A percentile compares a stretch with the other conserved stretches of the same genome.
These are phyloP conservation scores for Scutellaria minor DNA, from an alignment of 257 asterid species.

Conservation along the genomic window DNA sequence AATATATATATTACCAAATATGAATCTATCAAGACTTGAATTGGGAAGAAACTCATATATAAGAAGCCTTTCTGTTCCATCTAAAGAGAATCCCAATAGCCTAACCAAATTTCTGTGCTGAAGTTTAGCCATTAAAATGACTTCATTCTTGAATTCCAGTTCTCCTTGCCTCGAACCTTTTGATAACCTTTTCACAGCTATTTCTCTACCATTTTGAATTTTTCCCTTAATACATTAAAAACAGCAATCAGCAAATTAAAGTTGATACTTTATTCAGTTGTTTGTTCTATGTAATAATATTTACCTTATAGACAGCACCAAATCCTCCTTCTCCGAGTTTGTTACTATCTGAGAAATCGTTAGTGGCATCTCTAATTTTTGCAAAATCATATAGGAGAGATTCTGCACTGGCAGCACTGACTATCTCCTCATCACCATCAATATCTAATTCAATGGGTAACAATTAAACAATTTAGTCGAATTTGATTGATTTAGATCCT, in stretches of 20 bases:
- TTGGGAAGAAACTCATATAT: slow-evolving; percentile 35
- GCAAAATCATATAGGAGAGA: slow-evolving; percentile 34
- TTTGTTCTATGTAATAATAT: background rate
- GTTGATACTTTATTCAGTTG: background rate
- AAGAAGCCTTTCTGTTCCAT: slow-evolving; percentile 32
- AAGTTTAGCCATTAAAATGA: slow-evolving; percentile 16
- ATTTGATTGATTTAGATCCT: background rate
- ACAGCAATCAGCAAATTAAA: background rate
- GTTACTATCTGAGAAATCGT: slow-evolving; percentile 35
- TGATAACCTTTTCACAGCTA: slow-evolving; percentile 27
- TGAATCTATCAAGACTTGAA: slow-evolving; percentile 32
- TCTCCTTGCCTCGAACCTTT: slow-evolving; percentile 23
- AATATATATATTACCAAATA: slow-evolving; percentile 33
- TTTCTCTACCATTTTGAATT: slow-evolving; percentile 15
- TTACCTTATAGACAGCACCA: slow-evolving; percentile 41
- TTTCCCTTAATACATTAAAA: background rate
- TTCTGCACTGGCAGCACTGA: slow-evolving; percentile 22
- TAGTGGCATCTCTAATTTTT: slow-evolving; percentile 35
- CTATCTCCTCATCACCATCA: slow-evolving; percentile 1
- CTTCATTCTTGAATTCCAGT: slow-evolving; percentile 27
- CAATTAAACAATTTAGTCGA: background rate
- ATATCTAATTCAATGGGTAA: slow-evolving; percentile 2
- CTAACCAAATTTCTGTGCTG: slow-evolving; percentile 38
- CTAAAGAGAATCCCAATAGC: slow-evolving; percentile 32
- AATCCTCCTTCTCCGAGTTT: slow-evolving; percentile 46